Evolutionary conservation across 164 flowering plant genomes (phyloP).

Genomic region (Chloranthus sessilifolius): DNA sequence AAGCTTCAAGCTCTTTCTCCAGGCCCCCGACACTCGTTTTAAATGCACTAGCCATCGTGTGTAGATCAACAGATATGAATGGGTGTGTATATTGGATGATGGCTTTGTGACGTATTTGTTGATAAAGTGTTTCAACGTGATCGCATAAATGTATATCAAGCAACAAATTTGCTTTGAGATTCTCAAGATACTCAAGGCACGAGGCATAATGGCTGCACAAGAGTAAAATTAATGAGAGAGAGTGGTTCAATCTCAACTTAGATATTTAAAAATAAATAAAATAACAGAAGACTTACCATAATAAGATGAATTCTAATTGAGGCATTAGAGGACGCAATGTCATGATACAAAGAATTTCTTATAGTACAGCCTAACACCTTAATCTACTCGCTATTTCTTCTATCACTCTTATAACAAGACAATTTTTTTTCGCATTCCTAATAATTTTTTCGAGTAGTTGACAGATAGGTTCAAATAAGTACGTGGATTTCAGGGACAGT

Average conservation of each 20-base stretch:
- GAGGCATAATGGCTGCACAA: conserved; percentile 88
- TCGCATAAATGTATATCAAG: conserved; percentile 94
- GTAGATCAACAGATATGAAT: conserved; percentile 87
- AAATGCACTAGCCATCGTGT: conserved; percentile 96
- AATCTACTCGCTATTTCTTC: too few relatives aligned
- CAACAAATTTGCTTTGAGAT: conserved; percentile 72
- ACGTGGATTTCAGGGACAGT: too few relatives aligned
- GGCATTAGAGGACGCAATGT: too few relatives aligned
- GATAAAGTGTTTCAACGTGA: conserved; percentile 83
- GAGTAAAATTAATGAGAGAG: too few relatives aligned
- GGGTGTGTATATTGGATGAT: conserved; percentile 96
- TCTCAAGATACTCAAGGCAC: conserved; percentile 82
- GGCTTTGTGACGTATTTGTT: conserved; percentile 89
- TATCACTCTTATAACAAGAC: too few relatives aligned
- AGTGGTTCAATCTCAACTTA: too few relatives aligned
- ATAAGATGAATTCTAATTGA: too few relatives aligned
- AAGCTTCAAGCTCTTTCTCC: conserved; percentile 91
- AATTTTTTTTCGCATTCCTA: too few relatives aligned
- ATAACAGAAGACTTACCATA: background rate
- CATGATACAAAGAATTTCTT: too few relatives aligned
- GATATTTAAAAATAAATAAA: background rate
- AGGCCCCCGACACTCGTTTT: conserved; percentile 75
- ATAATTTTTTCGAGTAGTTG: too few relatives aligned
- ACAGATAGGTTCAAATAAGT: too few relatives aligned
- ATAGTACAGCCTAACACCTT: too few relatives aligned